Evolutionary conservation across 1,284 basidiomycete species (phyloP).

Genomic region (Tremellales sp.): DNA sequence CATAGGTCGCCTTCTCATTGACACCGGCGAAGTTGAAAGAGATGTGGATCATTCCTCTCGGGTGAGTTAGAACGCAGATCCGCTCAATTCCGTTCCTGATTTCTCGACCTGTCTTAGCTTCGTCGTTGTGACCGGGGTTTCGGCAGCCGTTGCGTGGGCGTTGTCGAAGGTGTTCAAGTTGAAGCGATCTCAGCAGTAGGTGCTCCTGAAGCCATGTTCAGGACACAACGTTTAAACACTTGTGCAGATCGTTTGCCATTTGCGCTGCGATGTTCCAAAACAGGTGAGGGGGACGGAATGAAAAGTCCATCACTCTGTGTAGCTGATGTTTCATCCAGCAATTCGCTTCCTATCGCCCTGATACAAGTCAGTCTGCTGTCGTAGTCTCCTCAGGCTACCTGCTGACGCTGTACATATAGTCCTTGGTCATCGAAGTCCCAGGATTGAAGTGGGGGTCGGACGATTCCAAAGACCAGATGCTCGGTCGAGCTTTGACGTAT

Average conservation of each 20-base stretch:
- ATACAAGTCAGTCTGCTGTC: conserved; percentile 33
- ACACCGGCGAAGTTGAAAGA: conserved; percentile 70
- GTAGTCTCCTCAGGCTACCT: background rate
- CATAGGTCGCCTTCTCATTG: conserved; percentile 49
- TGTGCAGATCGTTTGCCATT: conserved; percentile 69
- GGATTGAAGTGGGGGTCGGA: conserved; percentile 74
- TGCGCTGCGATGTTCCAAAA: conserved; percentile 59
- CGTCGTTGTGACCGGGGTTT: conserved; percentile 63
- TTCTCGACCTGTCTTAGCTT: conserved; percentile 50
- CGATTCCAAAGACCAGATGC: conserved; percentile 80
- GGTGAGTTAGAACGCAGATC: conserved; percentile 52
- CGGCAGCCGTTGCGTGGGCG: conserved; percentile 50
- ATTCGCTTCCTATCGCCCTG: conserved; percentile 87
- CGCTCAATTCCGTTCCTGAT: background rate
- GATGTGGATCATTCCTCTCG: conserved; percentile 86
- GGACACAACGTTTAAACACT: conserved; percentile 3
- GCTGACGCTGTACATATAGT: conserved; percentile 59
- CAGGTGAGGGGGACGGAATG: conserved; percentile 22
- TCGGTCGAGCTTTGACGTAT: conserved; percentile 87
- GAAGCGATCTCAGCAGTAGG: conserved; percentile 48
- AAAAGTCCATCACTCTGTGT: background rate
- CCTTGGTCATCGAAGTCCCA: conserved; percentile 77
- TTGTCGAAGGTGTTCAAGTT: conserved; percentile 47
- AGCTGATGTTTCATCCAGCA: conserved; percentile 77
- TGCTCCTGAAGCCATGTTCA: background rate